Percentiles rank a stretch among this genome's conserved stretches.
These are phyloP conservation scores for Emmonsia crescens DNA, from an alignment of 2,329 filamentous ascomycete species.

Conservation along the genomic window DNA sequence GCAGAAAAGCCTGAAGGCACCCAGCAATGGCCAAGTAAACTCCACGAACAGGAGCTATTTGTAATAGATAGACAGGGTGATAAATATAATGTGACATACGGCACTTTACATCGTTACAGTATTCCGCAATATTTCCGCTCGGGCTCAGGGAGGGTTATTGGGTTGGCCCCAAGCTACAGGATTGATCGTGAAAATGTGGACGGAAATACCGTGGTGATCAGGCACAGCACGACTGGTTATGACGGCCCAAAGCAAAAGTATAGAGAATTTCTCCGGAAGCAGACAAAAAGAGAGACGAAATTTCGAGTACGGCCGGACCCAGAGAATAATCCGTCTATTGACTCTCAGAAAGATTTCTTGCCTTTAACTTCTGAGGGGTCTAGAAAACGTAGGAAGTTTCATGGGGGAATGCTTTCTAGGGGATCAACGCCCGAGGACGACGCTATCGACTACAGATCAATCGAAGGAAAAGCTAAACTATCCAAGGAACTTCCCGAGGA, in stretches of 20 bases:
- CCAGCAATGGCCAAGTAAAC: conserved; percentile 11
- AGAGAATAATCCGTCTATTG: conserved; percentile 12
- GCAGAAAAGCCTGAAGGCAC: conserved; percentile 1
- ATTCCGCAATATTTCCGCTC: conserved; percentile 60
- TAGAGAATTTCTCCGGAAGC: conserved; percentile 28
- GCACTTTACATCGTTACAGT: conserved; percentile 58
- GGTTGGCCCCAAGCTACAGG: conserved; percentile 46
- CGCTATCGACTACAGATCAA: conserved; percentile 53
- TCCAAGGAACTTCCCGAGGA: conserved; percentile 37
- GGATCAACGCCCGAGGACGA: conserved; percentile 36
- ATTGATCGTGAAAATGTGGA: conserved; percentile 55
- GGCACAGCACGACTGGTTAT: conserved; percentile 23
- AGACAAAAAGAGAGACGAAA: conserved; percentile 11
- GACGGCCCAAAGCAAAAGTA: conserved; percentile 38
- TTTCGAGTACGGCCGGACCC: conserved; percentile 19
- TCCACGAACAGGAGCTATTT: conserved; percentile 35
- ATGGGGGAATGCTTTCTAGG: conserved; percentile 13
- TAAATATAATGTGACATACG: conserved; percentile 61
- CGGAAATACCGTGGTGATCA: conserved; percentile 29
- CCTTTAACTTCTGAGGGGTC: conserved; percentile 17
- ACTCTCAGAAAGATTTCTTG: conserved; percentile 24
- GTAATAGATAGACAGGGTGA: conserved; percentile 67
- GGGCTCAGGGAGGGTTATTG: conserved; percentile 61
- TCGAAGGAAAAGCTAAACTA: conserved; percentile 51
- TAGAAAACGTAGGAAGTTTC: conserved; percentile 33